Evolutionary conservation across 2,329 filamentous ascomycete species (phyloP).

Genomic region (Pseudocercospora macadamiae): DNA sequence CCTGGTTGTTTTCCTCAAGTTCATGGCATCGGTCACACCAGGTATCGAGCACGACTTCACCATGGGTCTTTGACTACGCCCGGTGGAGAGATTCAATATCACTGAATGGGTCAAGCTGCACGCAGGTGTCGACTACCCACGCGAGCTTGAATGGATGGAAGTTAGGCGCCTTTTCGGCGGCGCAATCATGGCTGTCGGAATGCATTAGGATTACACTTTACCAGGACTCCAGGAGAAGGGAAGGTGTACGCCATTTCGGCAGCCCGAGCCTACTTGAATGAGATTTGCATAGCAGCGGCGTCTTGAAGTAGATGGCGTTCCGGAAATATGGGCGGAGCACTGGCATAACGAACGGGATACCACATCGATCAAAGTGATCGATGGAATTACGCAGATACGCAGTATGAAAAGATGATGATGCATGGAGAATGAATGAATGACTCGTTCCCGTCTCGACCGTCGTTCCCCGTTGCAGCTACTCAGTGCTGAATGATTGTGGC

Average conservation of each 20-base stretch:
- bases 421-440: background rate
- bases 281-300: slow-evolving; percentile 20
- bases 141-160: slow-evolving; percentile 37
- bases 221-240: too few species aligned
- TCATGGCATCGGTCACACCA: slow-evolving; percentile 76
- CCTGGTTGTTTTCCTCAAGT: slow-evolving; percentile 83
- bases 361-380: slow-evolving; percentile 1
- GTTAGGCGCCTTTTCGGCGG: slow-evolving; percentile 34
- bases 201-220: slow-evolving; percentile 23
- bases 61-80: slow-evolving; percentile 74
- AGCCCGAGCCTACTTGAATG: background rate
- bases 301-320: slow-evolving; percentile 3
- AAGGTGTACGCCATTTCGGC: background rate
- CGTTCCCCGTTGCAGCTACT: too few species aligned
- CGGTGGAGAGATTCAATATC: slow-evolving; percentile 15
- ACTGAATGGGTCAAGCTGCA: slow-evolving; percentile 31
- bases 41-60: slow-evolving; percentile 98
- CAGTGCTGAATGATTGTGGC: too few species aligned
- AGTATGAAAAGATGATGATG: slow-evolving; percentile 7
- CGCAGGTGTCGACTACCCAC: slow-evolving; percentile 33
- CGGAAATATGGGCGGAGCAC: slow-evolving; percentile 1
- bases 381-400: slow-evolving; percentile 15
- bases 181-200: slow-evolving; percentile 35
- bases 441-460: too few species aligned
- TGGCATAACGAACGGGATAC: slow-evolving; percentile 8